Evolutionary conservation across 495 filamentous ascomycete genomes (phyloP), one percentile per base, ranked within the genome.

Genomic region (Aspergillus steynii): DNA sequence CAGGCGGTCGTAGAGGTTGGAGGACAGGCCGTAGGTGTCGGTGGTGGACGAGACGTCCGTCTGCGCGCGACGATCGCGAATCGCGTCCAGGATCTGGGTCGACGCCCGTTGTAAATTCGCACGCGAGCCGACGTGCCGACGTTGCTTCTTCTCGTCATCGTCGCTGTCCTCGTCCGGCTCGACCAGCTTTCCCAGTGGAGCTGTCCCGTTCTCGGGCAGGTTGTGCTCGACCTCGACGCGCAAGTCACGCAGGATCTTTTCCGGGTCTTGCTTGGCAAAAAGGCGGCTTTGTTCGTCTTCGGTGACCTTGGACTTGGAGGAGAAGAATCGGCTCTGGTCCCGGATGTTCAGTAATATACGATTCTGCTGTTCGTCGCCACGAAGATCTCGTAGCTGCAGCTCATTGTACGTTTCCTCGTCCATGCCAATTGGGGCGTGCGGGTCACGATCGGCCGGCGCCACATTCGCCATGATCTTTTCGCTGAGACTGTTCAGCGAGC

Each of bases 381-480:
- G 86, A 32, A 99, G 83, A 79, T 99, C 95, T 12, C 86, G 87
- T n/a, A 99, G 80, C 27, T 84, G 82, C 48, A 97, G 79, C 65
- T 90, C 75, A 61, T 87, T 81, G 66, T 87, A 93, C 3, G 89
- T 87, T 58, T 85, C 86, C 64, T 92, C 90, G 63, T 96, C 90
- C 63, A 89, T 76, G 10, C 87, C 90, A 57, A 85, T 83, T 2
- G 82, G 83, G 29, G 75, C 83, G 62, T 81, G 82, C 12, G 85
- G 81, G 59, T 91, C 85, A 26, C 81, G 73, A 68, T 97, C 95
- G 5, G 87, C 83, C 1, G 92, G 89, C 5, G 88, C 83, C 20
- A 96, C 91, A 59, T 91, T 88, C 32, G 88, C 89, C 79, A 99
- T 88, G 64, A 99, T 88, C 70, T 95, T 97, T 66, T 92, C 89